Conservation (phyloP, 106 monocot genomes). For the Xerophyta viscosa region DNA sequence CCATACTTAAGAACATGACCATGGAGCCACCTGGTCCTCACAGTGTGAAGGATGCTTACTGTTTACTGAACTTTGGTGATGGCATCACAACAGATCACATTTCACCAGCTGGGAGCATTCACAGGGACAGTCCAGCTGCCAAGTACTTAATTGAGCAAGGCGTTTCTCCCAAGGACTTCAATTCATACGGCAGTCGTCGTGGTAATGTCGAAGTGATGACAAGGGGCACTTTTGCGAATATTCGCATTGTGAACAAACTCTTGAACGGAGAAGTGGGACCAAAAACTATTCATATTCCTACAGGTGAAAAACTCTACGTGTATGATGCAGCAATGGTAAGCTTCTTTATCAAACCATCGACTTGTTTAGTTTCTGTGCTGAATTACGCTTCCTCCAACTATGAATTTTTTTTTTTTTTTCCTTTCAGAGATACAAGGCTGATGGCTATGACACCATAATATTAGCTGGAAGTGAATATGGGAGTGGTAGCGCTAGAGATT, state of each 20-base stretch:
- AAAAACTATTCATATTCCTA: conserved; percentile 72
- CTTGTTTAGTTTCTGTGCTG: background rate
- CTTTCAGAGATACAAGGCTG: conserved; percentile 58
- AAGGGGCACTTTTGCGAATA: conserved; percentile 85
- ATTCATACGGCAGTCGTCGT: conserved; percentile 81
- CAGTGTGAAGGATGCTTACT: conserved; percentile 61
- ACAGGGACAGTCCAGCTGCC: conserved; percentile 79
- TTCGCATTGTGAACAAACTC: conserved; percentile 70
- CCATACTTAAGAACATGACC: conserved; percentile 75
- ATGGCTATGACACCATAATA: conserved; percentile 49
- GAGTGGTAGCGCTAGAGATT: conserved; percentile 71
- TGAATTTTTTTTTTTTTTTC: background rate
- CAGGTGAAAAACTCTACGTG: conserved; percentile 74
- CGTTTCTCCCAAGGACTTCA: conserved; percentile 65
- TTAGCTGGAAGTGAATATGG: conserved; percentile 76
- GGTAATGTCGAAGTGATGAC: conserved; percentile 83
- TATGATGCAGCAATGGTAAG: conserved; percentile 80
- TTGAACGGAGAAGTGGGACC: conserved; percentile 81
- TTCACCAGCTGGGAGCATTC: conserved; percentile 74
- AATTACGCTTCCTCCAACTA: too few relatives aligned
- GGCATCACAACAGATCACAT: conserved; percentile 79
- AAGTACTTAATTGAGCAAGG: conserved; percentile 68
- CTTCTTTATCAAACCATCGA: background rate
- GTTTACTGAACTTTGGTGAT: conserved; percentile 68
- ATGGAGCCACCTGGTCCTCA: conserved; percentile 67